Conservation (phyloP, 192 early-diverging fungal genomes). For the Funneliformis geosporum region DNA sequence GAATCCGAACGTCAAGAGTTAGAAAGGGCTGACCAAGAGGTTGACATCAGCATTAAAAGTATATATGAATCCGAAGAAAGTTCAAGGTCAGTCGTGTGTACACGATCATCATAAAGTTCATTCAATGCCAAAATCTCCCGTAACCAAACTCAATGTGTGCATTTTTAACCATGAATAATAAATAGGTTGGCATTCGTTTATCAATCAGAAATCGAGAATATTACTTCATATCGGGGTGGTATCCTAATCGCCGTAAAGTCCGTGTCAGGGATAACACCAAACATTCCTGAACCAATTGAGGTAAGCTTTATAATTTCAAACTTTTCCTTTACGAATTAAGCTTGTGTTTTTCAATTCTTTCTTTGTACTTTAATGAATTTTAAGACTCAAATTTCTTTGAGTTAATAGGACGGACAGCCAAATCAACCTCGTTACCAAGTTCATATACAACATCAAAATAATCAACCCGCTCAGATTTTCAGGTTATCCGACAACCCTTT, state of each 20-base stretch:
- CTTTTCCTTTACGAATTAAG: background rate
- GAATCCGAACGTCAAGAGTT: conserved; percentile 8
- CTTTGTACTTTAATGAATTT: background rate
- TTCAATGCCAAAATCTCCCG: background rate
- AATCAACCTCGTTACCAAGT: conserved; percentile 12
- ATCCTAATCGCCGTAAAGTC: conserved; percentile 21
- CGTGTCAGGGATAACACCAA: background rate
- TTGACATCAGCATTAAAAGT: conserved; percentile 20
- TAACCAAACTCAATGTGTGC: background rate
- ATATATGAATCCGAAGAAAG: conserved; percentile 21
- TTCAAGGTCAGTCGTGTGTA: background rate
- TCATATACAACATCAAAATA: conserved; percentile 1
- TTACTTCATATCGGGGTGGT: background rate
- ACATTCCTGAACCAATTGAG: conserved; percentile 5
- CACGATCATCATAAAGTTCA: background rate
- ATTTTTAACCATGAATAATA: background rate
- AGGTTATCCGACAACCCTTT: background rate
- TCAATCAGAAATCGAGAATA: conserved; percentile 20
- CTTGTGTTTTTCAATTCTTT: background rate
- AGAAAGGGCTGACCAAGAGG: conserved; percentile 1
- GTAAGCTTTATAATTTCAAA: background rate
- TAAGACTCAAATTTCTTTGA: background rate
- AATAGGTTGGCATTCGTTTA: conserved; percentile 10
- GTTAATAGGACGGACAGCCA: background rate
- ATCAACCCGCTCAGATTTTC: conserved; percentile 6